Conservation (phyloP, 148 eudicot genomes). For the Linanthus parryae region DNA sequence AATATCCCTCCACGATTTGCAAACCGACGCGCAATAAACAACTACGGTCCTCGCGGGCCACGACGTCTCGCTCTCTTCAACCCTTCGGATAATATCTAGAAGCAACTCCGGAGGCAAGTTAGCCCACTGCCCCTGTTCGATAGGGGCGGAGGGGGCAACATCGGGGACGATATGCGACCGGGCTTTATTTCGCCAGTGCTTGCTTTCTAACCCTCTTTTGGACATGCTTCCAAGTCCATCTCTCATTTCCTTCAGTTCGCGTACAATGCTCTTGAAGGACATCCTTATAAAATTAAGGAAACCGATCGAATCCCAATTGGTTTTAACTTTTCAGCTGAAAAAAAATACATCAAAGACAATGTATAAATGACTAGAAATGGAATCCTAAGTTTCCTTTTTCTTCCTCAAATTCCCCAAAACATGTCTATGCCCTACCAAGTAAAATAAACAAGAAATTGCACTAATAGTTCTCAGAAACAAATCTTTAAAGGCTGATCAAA, state of each 20-base stretch:
- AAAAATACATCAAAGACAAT: background rate
- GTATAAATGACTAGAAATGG: no score
- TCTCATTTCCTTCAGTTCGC: slow-evolving; percentile 69
- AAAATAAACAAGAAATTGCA: no score
- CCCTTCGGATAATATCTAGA: slow-evolving; percentile 71
- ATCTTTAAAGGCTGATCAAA: no score
- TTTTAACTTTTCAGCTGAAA: slow-evolving; percentile 1
- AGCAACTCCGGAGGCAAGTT: slow-evolving; percentile 85
- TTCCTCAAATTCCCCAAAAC: no score
- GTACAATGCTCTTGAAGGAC: slow-evolving; percentile 74
- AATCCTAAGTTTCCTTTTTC: no score
- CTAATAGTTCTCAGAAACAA: no score
- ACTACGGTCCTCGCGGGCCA: slow-evolving; percentile 91
- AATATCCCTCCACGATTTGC: slow-evolving; percentile 85
- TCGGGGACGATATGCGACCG: slow-evolving; percentile 86
- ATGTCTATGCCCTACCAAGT: no score
- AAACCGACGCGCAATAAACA: slow-evolving; percentile 81
- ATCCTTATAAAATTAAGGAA: slow-evolving; percentile 36
- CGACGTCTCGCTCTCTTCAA: slow-evolving; percentile 71
- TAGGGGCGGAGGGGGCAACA: slow-evolving; percentile 34
- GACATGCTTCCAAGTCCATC: slow-evolving; percentile 72
- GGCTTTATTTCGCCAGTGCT: slow-evolving; percentile 68
- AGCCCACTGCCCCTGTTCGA: slow-evolving; percentile 91
- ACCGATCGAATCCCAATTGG: no score
- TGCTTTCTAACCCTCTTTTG: slow-evolving; percentile 52